phyloP scores from a whole-genome alignment of 2,329 filamentous ascomycete genomes.

The Cladosporium sp. region DNA sequence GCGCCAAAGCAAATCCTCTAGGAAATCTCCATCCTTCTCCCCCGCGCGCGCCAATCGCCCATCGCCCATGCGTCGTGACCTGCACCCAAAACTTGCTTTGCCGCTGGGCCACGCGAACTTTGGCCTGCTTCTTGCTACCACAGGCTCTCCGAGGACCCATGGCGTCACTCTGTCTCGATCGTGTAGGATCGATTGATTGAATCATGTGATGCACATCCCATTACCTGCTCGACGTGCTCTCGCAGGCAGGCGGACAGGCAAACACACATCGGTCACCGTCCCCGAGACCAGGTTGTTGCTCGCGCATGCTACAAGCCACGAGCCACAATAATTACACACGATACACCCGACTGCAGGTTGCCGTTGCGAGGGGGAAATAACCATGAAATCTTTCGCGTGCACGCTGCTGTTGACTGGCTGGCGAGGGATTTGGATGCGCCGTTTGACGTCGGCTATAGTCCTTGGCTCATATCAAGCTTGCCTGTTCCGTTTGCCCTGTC shows the following conservation, averaged over 20 bases:
- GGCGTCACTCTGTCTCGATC: slow-evolving; percentile 10
- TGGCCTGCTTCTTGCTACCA: neutral
- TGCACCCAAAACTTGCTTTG: slow-evolving; percentile 18
- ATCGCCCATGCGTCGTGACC: neutral
- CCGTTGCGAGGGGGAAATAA: slow-evolving; percentile 6
- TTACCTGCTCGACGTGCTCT: neutral
- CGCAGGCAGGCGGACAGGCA: neutral
- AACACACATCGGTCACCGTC: neutral
- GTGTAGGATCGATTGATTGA: neutral
- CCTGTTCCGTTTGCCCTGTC: slow-evolving; percentile 9
- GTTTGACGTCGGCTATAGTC: slow-evolving; percentile 4
- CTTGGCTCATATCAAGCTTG: slow-evolving; percentile 14
- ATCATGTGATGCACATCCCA: neutral
- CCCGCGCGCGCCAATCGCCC: slow-evolving; percentile 14
- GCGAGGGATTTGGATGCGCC: slow-evolving; percentile 1
- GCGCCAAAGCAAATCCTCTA: neutral
- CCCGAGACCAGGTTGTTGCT: neutral
- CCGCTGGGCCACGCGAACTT: neutral
- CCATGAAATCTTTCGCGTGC: neutral
- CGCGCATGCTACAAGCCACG: slow-evolving; percentile 4
- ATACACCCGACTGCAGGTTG: neutral
- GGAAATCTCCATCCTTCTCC: neutral
- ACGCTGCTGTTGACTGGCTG: neutral
- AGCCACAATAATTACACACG: neutral
- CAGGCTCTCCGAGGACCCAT: neutral